These are phyloP conservation scores for Anacardium occidentale DNA, from an alignment of 345 rosid species.

Conservation along the genomic window DNA sequence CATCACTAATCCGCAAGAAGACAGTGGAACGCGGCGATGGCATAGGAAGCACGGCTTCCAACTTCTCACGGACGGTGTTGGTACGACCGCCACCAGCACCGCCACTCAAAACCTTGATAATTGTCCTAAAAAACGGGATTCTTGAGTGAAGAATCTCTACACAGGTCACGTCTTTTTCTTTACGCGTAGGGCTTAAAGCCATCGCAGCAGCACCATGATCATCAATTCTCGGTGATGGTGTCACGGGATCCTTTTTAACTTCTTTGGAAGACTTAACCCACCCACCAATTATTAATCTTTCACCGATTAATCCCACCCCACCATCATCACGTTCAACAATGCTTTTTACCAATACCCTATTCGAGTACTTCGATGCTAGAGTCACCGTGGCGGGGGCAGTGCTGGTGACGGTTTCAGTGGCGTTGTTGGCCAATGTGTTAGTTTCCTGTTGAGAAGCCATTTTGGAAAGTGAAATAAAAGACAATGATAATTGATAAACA, in stretches of 20 bases:
- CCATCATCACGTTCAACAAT: constrained; percentile 47
- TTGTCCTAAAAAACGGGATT: constrained; percentile 58
- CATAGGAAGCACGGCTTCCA: constrained; percentile 33
- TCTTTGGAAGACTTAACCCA: constrained; percentile 85
- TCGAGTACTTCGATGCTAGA: constrained; percentile 48
- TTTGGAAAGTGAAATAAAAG: background rate
- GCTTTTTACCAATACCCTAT: constrained; percentile 55
- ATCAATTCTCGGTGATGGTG: constrained; percentile 18
- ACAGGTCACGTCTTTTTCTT: constrained; percentile 41
- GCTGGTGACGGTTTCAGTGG: background rate
- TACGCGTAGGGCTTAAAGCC: constrained; percentile 15
- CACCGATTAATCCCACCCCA: constrained; percentile 41
- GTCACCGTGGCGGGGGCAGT: background rate
- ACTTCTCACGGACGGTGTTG: constrained; percentile 38
- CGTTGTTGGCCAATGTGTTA: background rate
- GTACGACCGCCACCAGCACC: constrained; percentile 11
- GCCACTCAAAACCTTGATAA: constrained; percentile 56
- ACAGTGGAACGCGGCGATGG: constrained; percentile 30
- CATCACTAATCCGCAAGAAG: constrained; percentile 62
- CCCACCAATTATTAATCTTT: constrained; percentile 74
- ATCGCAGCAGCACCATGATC: constrained; percentile 12
- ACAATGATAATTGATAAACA: background rate
- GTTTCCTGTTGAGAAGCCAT: constrained; percentile 33
- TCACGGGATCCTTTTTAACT: constrained; percentile 38
- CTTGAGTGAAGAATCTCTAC: constrained; percentile 64